phyloP scores from a whole-genome alignment of 352 stramenopile genomes.

The Elongisporangium prolatum region DNA sequence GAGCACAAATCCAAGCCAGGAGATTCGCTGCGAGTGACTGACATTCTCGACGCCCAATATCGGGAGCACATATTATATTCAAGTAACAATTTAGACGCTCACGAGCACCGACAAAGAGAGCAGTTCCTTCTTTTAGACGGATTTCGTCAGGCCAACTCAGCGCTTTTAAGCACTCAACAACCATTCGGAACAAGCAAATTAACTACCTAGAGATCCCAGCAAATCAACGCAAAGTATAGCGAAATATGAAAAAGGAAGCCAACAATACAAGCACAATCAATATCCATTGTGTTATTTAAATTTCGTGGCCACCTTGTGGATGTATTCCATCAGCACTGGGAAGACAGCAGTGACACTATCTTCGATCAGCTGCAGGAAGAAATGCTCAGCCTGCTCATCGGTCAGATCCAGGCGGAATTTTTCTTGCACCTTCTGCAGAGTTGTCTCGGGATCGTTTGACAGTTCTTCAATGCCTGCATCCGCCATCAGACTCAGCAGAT shows the following conservation, averaged over 20 bases:
- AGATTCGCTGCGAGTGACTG: slow-evolving; percentile 17
- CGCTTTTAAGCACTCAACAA: slow-evolving; percentile 34
- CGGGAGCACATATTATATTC: slow-evolving; percentile 20
- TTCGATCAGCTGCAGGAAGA: slow-evolving; percentile 95
- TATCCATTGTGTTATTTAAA: slow-evolving; percentile 33
- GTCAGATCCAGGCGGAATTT: slow-evolving; percentile 96
- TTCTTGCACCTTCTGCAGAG: slow-evolving; percentile 91
- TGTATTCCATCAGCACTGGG: slow-evolving; percentile 83
- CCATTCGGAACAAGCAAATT: slow-evolving; percentile 7
- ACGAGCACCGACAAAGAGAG: slow-evolving; percentile 7
- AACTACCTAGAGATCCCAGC: neutral
- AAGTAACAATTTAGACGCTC: slow-evolving; percentile 4
- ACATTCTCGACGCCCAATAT: slow-evolving; percentile 44
- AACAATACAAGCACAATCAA: slow-evolving; percentile 1
- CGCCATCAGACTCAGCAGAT: slow-evolving; percentile 98
- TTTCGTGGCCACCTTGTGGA: slow-evolving; percentile 79
- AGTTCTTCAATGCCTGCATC: slow-evolving; percentile 97
- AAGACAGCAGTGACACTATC: slow-evolving; percentile 93
- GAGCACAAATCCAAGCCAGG: slow-evolving; percentile 1
- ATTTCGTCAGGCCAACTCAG: slow-evolving; percentile 41
- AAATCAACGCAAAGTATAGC: neutral
- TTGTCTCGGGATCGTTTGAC: slow-evolving; percentile 79
- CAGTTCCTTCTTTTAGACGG: slow-evolving; percentile 23
- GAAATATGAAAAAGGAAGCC: neutral
- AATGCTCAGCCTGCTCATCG: slow-evolving; percentile 96